Conservation (phyloP, 2,329 filamentous ascomycete genomes). For the Macrophomina phaseolina region DNA sequence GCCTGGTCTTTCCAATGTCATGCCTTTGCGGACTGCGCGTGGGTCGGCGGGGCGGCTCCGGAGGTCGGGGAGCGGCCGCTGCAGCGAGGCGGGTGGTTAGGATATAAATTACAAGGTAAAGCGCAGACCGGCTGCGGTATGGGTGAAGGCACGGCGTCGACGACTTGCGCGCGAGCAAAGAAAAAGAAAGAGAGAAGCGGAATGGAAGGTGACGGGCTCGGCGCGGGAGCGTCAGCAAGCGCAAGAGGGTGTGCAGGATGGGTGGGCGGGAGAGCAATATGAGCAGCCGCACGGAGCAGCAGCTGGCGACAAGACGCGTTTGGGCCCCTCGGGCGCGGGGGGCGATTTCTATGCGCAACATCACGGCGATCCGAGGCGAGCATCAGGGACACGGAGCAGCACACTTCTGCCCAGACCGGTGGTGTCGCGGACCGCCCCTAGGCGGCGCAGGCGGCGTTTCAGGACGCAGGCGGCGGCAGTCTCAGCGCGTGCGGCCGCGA, state of each 20-base stretch:
- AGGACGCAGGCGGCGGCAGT: conserved; percentile 5
- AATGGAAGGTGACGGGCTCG: not conserved
- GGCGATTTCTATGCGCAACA: conserved; percentile 13
- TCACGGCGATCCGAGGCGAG: conserved; percentile 19
- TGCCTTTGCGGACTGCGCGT: not conserved
- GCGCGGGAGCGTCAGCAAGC: conserved; percentile 7
- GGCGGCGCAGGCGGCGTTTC: conserved; percentile 14
- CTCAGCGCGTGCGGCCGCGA: conserved; percentile 1
- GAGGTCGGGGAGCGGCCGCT: not conserved
- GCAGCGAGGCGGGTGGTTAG: not conserved
- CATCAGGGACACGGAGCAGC: not conserved
- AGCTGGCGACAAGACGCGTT: conserved; percentile 24
- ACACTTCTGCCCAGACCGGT: conserved; percentile 11
- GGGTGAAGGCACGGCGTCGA: not conserved
- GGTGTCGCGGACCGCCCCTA: conserved; percentile 8
- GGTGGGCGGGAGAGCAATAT: not conserved
- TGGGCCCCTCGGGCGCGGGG: conserved; percentile 18
- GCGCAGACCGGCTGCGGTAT: conserved; percentile 21
- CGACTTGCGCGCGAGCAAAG: conserved; percentile 4
- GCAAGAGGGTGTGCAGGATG: not conserved
- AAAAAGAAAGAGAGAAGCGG: conserved; percentile 2
- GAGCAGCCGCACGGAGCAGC: conserved; percentile 14
- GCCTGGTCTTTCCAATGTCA: not conserved
- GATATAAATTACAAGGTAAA: not conserved
- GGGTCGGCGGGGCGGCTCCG: not conserved